Conservation (phyloP, 352 stramenopile genomes). For the Globisporangium takayamanum region DNA sequence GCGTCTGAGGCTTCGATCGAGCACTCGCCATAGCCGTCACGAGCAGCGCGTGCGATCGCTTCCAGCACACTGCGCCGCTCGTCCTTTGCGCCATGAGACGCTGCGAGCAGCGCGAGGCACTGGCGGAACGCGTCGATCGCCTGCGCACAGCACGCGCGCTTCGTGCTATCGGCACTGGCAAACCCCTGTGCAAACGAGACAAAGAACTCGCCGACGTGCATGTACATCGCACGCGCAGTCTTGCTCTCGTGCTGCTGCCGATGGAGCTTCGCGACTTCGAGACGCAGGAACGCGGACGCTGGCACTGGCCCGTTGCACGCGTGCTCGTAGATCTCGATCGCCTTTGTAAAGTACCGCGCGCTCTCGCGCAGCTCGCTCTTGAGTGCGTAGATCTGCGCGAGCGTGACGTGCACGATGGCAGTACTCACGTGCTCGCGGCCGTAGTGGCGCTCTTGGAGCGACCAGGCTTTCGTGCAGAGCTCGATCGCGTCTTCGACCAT, state of each 20-base stretch:
- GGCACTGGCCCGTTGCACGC: slow-evolving; percentile 50
- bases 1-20: slow-evolving; percentile 50
- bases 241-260: slow-evolving; percentile 19
- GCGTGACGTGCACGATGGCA: slow-evolving; percentile 36
- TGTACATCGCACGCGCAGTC: slow-evolving; percentile 18
- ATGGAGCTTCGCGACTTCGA: slow-evolving; percentile 56
- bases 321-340: slow-evolving; percentile 47
- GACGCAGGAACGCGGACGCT: slow-evolving; percentile 43
- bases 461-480: slow-evolving; percentile 57
- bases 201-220: slow-evolving; percentile 48
- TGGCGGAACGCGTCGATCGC: slow-evolving; percentile 54
- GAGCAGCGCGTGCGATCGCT: slow-evolving; percentile 34
- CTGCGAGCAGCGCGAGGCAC: slow-evolving; percentile 24
- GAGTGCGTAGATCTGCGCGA: slow-evolving; percentile 49
- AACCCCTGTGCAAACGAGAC: slow-evolving; percentile 56
- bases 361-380: slow-evolving; percentile 31
- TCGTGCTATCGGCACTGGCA: slow-evolving; percentile 35
- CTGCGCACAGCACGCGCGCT: slow-evolving; percentile 47
- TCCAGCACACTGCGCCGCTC: slow-evolving; percentile 34
- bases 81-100: slow-evolving; percentile 16
- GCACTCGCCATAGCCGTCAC: slow-evolving; percentile 58
- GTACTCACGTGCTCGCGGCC: slow-evolving; percentile 51
- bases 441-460: slow-evolving; percentile 39
- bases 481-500: slow-evolving; percentile 62
- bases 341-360: slow-evolving; percentile 35